Base-by-base conservation (phyloP, 805 yeast species). In the Ogataea allantospora region DNA sequence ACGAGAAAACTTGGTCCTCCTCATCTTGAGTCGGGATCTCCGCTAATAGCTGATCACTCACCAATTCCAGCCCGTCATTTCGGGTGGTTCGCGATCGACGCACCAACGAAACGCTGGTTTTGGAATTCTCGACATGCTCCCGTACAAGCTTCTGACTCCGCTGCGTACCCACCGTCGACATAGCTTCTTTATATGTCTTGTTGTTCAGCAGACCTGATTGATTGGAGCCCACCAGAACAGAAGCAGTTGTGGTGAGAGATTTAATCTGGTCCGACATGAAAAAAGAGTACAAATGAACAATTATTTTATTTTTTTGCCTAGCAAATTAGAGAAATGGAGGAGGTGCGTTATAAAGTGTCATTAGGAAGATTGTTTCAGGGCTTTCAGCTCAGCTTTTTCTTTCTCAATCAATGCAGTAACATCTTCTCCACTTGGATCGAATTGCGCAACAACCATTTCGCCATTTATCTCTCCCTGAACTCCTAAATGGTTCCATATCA, bases 11-110 rank as follows among this genome's bases (percentile, higher is more conserved):
- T 5, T 37, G 27, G 12, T 21, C 43, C 1, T 26, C 38, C 15
- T 14, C 33, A n/a, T 41, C 40, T 11, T 35, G 28, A 13, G 43
- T 43, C 7, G 86, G 85, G 12, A 80, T 59, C 34, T 79, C 77
- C 6, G 61, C 54, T 22, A 84, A 63, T 45, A 83, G 50, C 23
- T 80, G 85, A 47, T 79, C 85, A 12, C 84, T 73, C n/a, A 83
- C 65, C 34, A 70, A 62, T 20, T 75, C 67, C 38, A 77, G 60
- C 19, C 76, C 75, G 44, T 72, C 68, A 28, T 47, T 46, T 14
- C 43, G 27, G 4, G 33, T 44, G 17, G 46, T 38, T 19, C 28
- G 39, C 24, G 31, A 32, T 26, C 48, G 41, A 30, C 53, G 33
- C 7, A 46, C 37, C 6, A 48, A 31, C 17, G 48, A 47, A 7